Base-by-base conservation (phyloP, 2,329 filamentous ascomycete genomes). In the Neurospora sp. region DNA sequence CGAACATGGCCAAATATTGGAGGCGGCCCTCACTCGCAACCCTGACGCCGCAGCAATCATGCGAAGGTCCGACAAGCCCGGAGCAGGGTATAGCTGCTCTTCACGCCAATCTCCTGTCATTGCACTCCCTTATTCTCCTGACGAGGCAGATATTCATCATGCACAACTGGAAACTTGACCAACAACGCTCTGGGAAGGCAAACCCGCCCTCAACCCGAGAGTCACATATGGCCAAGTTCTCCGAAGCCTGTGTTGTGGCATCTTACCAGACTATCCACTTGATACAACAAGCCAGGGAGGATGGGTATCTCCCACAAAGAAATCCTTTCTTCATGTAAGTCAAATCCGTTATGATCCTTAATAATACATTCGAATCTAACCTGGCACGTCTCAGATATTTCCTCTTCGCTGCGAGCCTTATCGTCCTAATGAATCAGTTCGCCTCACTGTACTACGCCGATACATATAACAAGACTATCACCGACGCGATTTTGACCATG, bases 81-180 rank as follows among this genome's bases (percentile, higher is more conserved):
- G 81, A 81, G 23, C 81, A 87, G 71, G 84, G 85, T 3, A 84
- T 90, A 40, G 85, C 86, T 4, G 84, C 88, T n/a, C 78, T 91
- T 6, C 89, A 91, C 73, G 81, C 85, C 70, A 89, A 89, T 71
- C 79, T 91, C 33, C 80, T 90, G 42, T 86, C 90, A 70, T 86
- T 84, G 69, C 88, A 91, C 75, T 86, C 87, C 0, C 84, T 90
- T 58, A 84, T 91, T 36, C 81, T 91, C 0, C 82, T 91, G 1
- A 89, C 87, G 1, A 82, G 89, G 38, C 89, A 89, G 0, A 90
- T 91, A 76, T 88, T 90, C 70, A 78, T 90, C 15, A 86, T 84
- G 70, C 81, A 88, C 13, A 80, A 89, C 52, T 86, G 81, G 69
- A 79, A 80, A 75, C 75, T 77, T 2, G 77, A 78, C 42, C 76